Conservation (phyloP, 305 asterid species). For the Coffea humblotiana region DNA sequence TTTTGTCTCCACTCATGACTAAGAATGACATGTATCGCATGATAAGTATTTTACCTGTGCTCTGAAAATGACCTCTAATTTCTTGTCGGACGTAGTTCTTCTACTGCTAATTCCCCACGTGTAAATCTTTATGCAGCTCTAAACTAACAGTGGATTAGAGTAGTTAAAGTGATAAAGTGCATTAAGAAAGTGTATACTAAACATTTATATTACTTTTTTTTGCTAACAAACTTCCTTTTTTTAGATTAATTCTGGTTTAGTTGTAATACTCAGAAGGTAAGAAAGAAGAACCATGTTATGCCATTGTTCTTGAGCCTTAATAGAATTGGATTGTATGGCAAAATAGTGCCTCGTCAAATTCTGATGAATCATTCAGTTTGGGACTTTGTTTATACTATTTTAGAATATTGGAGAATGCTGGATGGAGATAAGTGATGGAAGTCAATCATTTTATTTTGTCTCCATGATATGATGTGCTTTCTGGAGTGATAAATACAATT, state of each 20-base stretch:
- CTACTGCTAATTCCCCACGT: neutral
- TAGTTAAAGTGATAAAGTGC: neutral
- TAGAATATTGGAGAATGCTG: neutral
- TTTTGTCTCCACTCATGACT: neutral
- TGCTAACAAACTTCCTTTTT: neutral
- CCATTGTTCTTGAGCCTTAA: neutral
- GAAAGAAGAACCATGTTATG: neutral
- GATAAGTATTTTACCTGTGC: neutral
- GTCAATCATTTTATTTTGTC: neutral
- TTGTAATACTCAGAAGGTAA: neutral
- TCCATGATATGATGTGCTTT: neutral
- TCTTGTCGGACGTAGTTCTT: neutral
- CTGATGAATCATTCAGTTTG: neutral
- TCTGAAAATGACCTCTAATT: slow-evolving; percentile 17
- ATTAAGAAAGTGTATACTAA: neutral
- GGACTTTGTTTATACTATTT: neutral
- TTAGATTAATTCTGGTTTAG: neutral
- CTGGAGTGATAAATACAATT: neutral
- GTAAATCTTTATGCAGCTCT: neutral
- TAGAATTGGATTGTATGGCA: too few species aligned
- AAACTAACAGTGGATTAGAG: slow-evolving; percentile 1
- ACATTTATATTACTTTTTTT: neutral
- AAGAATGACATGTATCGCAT: neutral
- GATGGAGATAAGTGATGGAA: neutral
- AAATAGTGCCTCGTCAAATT: neutral